Base-by-base conservation (phyloP, 306 rosid species). In the Sechiopsis laciniata region DNA sequence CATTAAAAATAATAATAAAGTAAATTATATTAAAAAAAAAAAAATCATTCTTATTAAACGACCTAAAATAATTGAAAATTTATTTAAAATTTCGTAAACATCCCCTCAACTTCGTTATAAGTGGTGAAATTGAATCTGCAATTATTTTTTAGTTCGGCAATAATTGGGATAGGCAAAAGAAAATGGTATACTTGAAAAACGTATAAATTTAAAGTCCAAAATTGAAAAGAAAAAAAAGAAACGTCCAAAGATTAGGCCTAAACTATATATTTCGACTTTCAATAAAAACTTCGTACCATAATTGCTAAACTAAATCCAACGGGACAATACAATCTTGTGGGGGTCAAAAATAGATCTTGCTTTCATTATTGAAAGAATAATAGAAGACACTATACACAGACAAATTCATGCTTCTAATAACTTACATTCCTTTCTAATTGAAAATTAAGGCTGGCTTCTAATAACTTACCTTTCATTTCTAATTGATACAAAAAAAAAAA, bases 341-440 rank as follows among this genome's bases (percentile, higher is more conserved):
- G 59, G 29, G 0, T 68, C 13, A 69, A 69, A 69, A 69, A 51
- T 14, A 69, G 21, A 13, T 51, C 46, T 69, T 45, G 0, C 45
- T 51, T 51, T 69, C 52, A 48, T 69, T 21, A 69, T 69, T 50
- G 59, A 48, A 70, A 8, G 59, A 70, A 72, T n/a, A 32, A 10
- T 26, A 26, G 40, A 55, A 32, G 32, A 70, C 21, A 37, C 37
- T 70, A 70, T 70, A 50, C 74, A 70, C 74, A 48, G 20, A 50
- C 37, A 69, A 50, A 69, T 50, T 51, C 45, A 48, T 14, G 59
- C 19, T 69, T 69, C 58, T 7, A 50, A 69, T 50, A 46, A 26
- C 32, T 71, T 53, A 68, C 61, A 26, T 50, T 17, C 29, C 75
- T 71, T 29, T 8, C 48, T 71, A 71, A 9, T 29, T 71, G 48